phyloP scores from a whole-genome alignment of 148 eudicot genomes.

The Gaultheria prostrata region DNA sequence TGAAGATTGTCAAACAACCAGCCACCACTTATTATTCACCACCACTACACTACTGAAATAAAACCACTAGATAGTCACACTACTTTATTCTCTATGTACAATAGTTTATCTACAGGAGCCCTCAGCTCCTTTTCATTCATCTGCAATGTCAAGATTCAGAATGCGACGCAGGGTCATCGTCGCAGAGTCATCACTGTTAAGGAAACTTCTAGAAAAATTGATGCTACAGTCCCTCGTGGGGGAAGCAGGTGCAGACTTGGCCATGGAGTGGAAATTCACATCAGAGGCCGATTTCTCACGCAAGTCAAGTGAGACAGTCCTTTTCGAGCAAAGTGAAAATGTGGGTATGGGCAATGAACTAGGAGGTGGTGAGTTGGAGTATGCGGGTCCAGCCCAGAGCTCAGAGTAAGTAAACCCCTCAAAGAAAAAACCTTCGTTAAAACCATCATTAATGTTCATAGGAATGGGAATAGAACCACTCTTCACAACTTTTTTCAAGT shows the following conservation, averaged over 20 bases:
- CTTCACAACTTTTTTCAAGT: conserved; percentile 26
- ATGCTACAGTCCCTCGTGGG: conserved; percentile 48
- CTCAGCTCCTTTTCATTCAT: conserved; percentile 46
- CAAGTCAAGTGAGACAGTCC: conserved; percentile 73
- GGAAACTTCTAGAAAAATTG: conserved; percentile 30
- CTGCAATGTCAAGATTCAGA: conserved; percentile 78
- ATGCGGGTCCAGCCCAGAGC: conserved; percentile 91
- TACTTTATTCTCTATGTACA: conserved; percentile 47
- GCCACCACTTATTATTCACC: conserved; percentile 32
- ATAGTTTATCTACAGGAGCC: conserved; percentile 42
- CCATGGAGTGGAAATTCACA: conserved; percentile 42
- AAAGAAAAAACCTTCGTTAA: conserved; percentile 22
- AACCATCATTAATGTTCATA: conserved; percentile 34
- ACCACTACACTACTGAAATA: conserved; percentile 25
- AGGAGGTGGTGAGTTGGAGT: conserved; percentile 89
- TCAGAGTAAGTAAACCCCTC: conserved; percentile 46
- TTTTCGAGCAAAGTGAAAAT: conserved; percentile 58
- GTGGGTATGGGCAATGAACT: conserved; percentile 90
- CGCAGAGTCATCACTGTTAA: conserved; percentile 61
- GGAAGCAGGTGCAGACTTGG: conserved; percentile 95
- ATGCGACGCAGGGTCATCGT: conserved; percentile 85
- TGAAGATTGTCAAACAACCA: conserved; percentile 32
- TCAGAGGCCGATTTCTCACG: conserved; percentile 42
- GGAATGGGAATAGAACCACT: conserved; percentile 51
- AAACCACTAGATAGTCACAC: conserved; percentile 21